phyloP scores from a whole-genome alignment of 225 moss, liverwort and hornwort species.

The Asterella californica region DNA sequence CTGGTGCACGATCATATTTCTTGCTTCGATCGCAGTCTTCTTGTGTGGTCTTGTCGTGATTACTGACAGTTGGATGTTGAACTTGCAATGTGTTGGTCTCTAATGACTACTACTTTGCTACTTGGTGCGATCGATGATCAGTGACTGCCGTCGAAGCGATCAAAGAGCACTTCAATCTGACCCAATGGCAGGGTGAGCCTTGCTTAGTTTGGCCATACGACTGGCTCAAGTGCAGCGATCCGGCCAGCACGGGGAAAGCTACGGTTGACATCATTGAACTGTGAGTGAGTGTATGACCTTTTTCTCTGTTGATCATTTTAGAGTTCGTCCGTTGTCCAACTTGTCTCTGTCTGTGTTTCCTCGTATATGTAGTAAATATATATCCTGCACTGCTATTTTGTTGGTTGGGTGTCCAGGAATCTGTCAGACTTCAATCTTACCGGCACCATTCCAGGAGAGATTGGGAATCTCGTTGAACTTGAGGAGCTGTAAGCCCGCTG shows the following conservation, averaged over 20 bases:
- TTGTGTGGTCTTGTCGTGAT: too few species aligned
- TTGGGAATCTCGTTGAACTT: background rate
- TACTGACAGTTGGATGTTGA: background rate
- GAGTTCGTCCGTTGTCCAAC: background rate
- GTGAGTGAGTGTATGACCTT: background rate
- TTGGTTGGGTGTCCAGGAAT: background rate
- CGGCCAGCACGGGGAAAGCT: background rate
- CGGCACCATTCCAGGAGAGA: background rate
- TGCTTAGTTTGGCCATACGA: constrained; percentile 2
- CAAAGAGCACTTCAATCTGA: constrained; percentile 3
- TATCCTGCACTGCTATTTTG: background rate
- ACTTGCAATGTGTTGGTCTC: background rate
- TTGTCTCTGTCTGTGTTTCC: too few species aligned
- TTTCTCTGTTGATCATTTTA: background rate
- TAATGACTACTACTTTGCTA: background rate
- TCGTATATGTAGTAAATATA: background rate
- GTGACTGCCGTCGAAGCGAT: background rate
- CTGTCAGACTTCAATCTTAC: background rate
- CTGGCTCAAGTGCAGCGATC: background rate
- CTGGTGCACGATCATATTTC: background rate
- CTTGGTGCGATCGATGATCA: background rate
- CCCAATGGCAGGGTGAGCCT: constrained; percentile 2
- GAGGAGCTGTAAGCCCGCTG: background rate
- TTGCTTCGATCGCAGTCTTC: too few species aligned
- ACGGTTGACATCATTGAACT: background rate